A percentile compares a stretch with the other conserved stretches of the same genome.
These are phyloP conservation scores for Neurospora sp. DNA, from an alignment of 495 filamentous ascomycete genomes.

Conservation along the genomic window DNA sequence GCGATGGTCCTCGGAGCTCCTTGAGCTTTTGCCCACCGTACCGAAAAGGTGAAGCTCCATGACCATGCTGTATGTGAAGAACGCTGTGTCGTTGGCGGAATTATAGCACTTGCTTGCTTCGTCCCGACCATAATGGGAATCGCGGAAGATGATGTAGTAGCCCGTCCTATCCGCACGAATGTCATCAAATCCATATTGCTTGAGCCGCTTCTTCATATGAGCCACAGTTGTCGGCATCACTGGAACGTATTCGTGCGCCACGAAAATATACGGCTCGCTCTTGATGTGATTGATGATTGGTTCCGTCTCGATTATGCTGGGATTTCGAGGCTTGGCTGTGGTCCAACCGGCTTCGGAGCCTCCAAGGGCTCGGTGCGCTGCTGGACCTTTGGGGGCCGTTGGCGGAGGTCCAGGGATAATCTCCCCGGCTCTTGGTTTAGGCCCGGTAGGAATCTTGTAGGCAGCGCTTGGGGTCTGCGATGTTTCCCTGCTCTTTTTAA, in stretches of 20 bases:
- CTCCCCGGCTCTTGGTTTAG: constrained; percentile 19
- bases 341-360: constrained; percentile 11
- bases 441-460: constrained; percentile 29
- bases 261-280: constrained; percentile 84
- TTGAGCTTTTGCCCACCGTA: constrained; percentile 52
- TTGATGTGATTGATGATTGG: constrained; percentile 57
- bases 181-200: constrained; percentile 62
- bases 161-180: constrained; percentile 74
- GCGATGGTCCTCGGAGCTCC: constrained; percentile 24
- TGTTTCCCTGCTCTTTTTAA: constrained; percentile 52
- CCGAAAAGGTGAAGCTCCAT: constrained; percentile 73
- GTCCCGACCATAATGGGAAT: constrained; percentile 60
- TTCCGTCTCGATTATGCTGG: constrained; percentile 24
- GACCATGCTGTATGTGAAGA: constrained; percentile 89
- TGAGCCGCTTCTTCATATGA: constrained; percentile 79
- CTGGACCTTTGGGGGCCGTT: constrained; percentile 77
- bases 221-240: constrained; percentile 72
- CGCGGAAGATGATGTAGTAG: constrained; percentile 84
- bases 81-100: constrained; percentile 56
- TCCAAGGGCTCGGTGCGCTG: constrained; percentile 42
- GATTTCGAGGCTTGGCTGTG: constrained; percentile 16
- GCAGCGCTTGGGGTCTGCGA: constrained; percentile 17
- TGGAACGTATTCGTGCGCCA: constrained; percentile 75
- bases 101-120: constrained; percentile 70
- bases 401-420: constrained; percentile 55